Evolutionary conservation across 495 filamentous ascomycete genomes (phyloP).

Genomic region (Neurospora africana): DNA sequence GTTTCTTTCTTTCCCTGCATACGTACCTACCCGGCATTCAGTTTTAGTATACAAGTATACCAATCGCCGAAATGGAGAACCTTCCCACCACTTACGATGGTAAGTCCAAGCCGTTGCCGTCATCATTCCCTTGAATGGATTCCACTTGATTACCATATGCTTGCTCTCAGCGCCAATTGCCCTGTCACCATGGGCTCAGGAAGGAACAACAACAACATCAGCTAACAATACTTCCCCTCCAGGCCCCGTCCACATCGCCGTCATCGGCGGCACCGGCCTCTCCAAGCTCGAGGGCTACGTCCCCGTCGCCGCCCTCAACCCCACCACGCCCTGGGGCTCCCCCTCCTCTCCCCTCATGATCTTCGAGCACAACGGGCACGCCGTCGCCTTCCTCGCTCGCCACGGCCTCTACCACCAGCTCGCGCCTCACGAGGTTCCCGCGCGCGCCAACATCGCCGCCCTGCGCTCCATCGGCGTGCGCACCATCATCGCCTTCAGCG

Average conservation of each 20-base stretch:
- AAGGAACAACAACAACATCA: background rate
- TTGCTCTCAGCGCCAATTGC: background rate
- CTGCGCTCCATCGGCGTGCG: conserved; percentile 81
- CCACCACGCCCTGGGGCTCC: conserved; percentile 79
- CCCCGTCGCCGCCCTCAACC: conserved; percentile 62
- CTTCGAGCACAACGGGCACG: conserved; percentile 68
- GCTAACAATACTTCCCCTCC: conserved; percentile 3
- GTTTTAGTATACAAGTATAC: background rate
- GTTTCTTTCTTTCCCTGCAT: background rate
- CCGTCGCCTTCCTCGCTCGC: conserved; percentile 87
- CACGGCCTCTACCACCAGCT: conserved; percentile 83
- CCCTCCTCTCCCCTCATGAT: conserved; percentile 87
- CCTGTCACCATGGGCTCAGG: background rate
- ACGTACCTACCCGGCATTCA: background rate
- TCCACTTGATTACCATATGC: background rate
- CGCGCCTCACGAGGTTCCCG: conserved; percentile 84
- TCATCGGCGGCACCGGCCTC: conserved; percentile 94
- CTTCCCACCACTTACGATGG: conserved; percentile 4
- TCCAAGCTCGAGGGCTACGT: conserved; percentile 58
- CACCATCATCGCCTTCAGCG: conserved; percentile 84
- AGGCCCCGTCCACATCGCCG: conserved; percentile 81
- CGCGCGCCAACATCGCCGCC: conserved; percentile 90
- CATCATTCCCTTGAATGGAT: background rate
- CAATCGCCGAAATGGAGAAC: background rate
- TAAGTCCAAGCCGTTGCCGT: background rate